Evolutionary conservation across 805 yeast genomes (phyloP), one percentile per base, ranked within the genome.

Genomic region (Kuraishia ogatae): DNA sequence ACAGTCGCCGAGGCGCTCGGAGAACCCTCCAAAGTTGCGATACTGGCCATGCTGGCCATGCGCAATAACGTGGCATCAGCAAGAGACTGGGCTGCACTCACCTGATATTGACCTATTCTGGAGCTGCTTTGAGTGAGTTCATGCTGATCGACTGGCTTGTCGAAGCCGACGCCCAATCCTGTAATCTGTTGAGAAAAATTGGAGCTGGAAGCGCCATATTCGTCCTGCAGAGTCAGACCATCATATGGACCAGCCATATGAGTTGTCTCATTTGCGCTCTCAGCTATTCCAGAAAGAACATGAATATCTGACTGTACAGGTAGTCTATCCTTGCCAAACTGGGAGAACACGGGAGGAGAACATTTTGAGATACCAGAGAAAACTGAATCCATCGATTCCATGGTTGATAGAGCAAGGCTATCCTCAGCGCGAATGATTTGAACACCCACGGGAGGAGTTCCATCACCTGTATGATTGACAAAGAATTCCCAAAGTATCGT

Each of bases 401-500:
- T 3, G 4, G 43, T 35, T 5, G 43, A 35, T 7, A 35, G 43
- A 4, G 43, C 43, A 5, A 35, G 17, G 13, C 43, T 35, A 4
- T 35, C 43, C 4, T 35, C 43, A 7, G 13, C 43, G 13, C 43
- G 43, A 17, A 35, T 35, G 17, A 35, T 35, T 35, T 35, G 43
- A 15, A 4, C 6, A 13, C 13, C 43, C n/a, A 35, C 43, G 13
- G 3, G 4, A 15, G 43, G 43, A 15, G 5, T 26, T 11, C n/a
- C 48, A 23, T 50, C 47, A 21, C 20, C 17, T 22, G 7, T 48
- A 55, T 48, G 49, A 52, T 62, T 58, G 2, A 55, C 49, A 50
- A 58, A 55, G 48, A 68, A 69, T 39, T 69, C 71, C 72, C 72
- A 69, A 50, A 69, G 56, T 43, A 66, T 62, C 1, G 70, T 62